Evolutionary conservation across 352 stramenopile species (phyloP), one percentile per base, ranked within the genome.

Genomic region (Salisapilia sapeloensis): DNA sequence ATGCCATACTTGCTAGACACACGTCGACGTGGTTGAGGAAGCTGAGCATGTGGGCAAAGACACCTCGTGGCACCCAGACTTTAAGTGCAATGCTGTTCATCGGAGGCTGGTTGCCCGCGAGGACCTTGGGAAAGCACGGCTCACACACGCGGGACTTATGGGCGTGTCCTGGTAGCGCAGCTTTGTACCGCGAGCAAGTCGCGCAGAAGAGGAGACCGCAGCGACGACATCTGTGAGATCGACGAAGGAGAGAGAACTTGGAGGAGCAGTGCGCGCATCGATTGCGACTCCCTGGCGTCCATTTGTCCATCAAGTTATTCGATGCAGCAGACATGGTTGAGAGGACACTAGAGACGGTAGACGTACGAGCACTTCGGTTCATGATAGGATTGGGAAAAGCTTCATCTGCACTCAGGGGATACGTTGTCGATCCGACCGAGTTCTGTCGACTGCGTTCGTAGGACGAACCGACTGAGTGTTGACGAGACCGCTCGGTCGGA

Each of bases 1-100:
- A 90, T 8, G 67, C 81, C 75, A 90, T 90, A 5, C 67, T 82
- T 26, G 74, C 75, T 16, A 90, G 40, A 38, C 64, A 81, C 24
- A 90, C 36, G 28, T 90, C 75, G 19, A 87, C 75, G 50, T 87
- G 72, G 53, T 90, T 86, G 31, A 90, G 35, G 30, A 82, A 90
- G 35, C 75, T 76, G 25, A 87, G 48, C 75, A 90, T 90, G 44
- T 84, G 69, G 24, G 75, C 66, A 48, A 90, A 90, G 16, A 90
- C 67, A 24, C 75, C 75, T 12, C 75, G 62, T 19, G 75, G 71
- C 21, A 87, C 75, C 69, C 72, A 90, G 4, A 69, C 75, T 44
- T 86, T 86, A 24, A 71, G 70, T 45, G 85, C 69, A 42, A 90
- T 81, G 35, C 67, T 78, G 36, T 90, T 90, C 38, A 76, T 61